Evolutionary conservation across 352 stramenopile species (phyloP).

Genomic region (Globisporangium cederbergense): DNA sequence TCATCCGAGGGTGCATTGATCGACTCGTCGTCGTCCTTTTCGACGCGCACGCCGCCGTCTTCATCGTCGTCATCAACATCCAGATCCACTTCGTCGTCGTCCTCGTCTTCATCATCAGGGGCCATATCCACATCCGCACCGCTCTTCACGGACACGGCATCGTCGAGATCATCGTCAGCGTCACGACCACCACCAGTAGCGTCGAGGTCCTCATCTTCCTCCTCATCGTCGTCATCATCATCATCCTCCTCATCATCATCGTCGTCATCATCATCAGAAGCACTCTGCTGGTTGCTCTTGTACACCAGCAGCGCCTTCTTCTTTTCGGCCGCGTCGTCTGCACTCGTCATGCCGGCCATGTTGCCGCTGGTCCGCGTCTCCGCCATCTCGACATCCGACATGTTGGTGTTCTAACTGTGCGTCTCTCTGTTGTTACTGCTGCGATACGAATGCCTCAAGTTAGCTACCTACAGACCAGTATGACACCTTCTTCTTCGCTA

Average conservation of each 20-base stretch:
- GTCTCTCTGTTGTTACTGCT: neutral
- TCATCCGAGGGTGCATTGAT: slow-evolving; percentile 72
- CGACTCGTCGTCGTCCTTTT: slow-evolving; percentile 79
- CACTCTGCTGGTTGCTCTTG: slow-evolving; percentile 66
- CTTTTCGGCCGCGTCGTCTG: slow-evolving; percentile 40
- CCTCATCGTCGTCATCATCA: slow-evolving; percentile 35
- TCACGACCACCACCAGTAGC: neutral
- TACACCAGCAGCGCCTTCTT: slow-evolving; percentile 81
- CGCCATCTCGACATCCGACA: slow-evolving; percentile 45
- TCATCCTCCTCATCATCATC: slow-evolving; percentile 38
- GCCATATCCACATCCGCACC: slow-evolving; percentile 2
- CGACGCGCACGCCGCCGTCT: slow-evolving; percentile 54
- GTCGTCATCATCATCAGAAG: slow-evolving; percentile 54
- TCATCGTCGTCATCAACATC: slow-evolving; percentile 41
- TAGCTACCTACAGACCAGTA: neutral
- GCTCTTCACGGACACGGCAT: slow-evolving; percentile 12
- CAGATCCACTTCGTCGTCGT: slow-evolving; percentile 17
- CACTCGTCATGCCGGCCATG: slow-evolving; percentile 11
- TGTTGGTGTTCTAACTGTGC: neutral
- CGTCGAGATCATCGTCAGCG: slow-evolving; percentile 22
- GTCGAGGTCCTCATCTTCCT: slow-evolving; percentile 22
- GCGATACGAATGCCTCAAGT: neutral
- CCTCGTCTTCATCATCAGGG: slow-evolving; percentile 22
- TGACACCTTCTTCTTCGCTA: neutral
- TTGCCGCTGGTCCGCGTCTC: slow-evolving; percentile 1